Percentiles rank a stretch among this genome's conserved stretches.
phyloP scores from a whole-genome alignment of 2,329 filamentous ascomycete genomes.

The Clarireedia hainanense region DNA sequence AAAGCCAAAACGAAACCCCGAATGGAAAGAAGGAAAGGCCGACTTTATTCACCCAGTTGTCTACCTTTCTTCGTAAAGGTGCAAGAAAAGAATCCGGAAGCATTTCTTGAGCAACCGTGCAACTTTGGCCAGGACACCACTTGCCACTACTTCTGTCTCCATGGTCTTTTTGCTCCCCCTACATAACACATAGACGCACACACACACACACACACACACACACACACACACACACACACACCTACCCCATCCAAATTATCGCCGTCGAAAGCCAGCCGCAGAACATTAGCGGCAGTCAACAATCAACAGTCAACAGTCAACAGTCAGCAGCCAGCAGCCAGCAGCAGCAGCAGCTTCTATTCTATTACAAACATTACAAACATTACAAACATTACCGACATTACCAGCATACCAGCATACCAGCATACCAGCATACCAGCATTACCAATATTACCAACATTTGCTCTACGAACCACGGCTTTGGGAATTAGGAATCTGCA shows the following conservation, averaged over 20 bases:
- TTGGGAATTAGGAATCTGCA: background rate
- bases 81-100: constrained; percentile 6
- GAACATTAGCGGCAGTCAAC: background rate
- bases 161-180: background rate
- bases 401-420: background rate
- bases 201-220: too few species aligned
- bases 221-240: too few species aligned
- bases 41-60: background rate
- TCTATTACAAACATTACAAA: background rate
- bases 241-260: background rate
- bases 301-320: too few species aligned
- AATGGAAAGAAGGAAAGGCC: background rate
- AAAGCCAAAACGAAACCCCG: background rate
- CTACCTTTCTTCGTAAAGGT: background rate
- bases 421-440: background rate
- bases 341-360: background rate
- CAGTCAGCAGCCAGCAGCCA: too few species aligned
- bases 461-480: background rate
- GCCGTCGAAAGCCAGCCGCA: background rate
- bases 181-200: too few species aligned
- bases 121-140: background rate
- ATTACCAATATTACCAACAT: background rate
- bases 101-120: background rate
- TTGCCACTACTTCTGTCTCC: background rate
- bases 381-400: too few species aligned